These are phyloP conservation scores for Taxawa tesnikishii DNA, from an alignment of 2,329 filamentous ascomycete genomes.

Conservation along the genomic window DNA sequence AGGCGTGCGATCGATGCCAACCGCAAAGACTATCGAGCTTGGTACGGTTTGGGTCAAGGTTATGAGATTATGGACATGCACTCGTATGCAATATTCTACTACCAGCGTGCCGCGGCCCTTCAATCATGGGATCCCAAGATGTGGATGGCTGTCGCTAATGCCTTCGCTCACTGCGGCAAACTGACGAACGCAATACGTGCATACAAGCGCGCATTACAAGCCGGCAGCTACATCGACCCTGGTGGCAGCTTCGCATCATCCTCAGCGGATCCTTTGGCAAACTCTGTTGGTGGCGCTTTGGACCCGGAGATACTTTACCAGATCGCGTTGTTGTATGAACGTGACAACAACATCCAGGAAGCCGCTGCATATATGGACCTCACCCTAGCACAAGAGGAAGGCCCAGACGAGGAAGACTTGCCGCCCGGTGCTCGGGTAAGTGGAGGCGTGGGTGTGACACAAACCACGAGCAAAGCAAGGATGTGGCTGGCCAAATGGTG, in stretches of 20 bases:
- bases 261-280: slow-evolving; percentile 28
- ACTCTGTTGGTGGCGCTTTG: slow-evolving; percentile 46
- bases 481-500: slow-evolving; percentile 86
- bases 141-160: slow-evolving; percentile 94
- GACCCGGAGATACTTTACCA: slow-evolving; percentile 86
- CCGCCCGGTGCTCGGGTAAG: slow-evolving; percentile 16
- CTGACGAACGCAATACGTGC: slow-evolving; percentile 88
- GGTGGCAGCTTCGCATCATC: slow-evolving; percentile 41
- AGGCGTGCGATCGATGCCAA: slow-evolving; percentile 92
- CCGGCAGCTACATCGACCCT: slow-evolving; percentile 73
- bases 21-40: slow-evolving; percentile 88
- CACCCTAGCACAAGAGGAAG: slow-evolving; percentile 83
- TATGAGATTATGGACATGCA: slow-evolving; percentile 98
- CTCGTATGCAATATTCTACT: slow-evolving; percentile 93
- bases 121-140: slow-evolving; percentile 97
- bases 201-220: slow-evolving; percentile 80
- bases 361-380: slow-evolving; percentile 93
- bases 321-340: slow-evolving; percentile 82
- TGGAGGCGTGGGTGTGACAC: slow-evolving; percentile 68
- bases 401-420: slow-evolving; percentile 31
- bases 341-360: slow-evolving; percentile 63
- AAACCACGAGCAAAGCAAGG: slow-evolving; percentile 80
- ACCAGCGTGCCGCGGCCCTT: slow-evolving; percentile 84
- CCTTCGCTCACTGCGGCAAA: slow-evolving; percentile 79
- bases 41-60: slow-evolving; percentile 93